These are phyloP conservation scores for Saturnispora gosingensis DNA, from an alignment of 805 yeast genomes.

Conservation along the genomic window DNA sequence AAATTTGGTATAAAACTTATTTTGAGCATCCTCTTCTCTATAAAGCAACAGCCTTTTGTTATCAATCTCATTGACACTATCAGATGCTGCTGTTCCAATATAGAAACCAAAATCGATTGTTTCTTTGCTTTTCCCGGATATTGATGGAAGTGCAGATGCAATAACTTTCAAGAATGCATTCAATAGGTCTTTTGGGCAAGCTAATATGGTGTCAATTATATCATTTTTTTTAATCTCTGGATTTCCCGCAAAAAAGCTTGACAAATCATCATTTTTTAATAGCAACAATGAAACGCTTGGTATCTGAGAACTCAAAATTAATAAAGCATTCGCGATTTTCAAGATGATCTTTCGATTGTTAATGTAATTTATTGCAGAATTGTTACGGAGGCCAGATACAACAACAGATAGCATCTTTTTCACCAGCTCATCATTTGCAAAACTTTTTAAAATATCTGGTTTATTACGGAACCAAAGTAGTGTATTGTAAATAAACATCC, in stretches of 20 bases:
- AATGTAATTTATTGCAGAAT: slow-evolving; percentile 20
- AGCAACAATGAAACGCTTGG: slow-evolving; percentile 33
- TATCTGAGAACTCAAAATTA: slow-evolving; percentile 35
- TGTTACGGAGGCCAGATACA: slow-evolving; percentile 17
- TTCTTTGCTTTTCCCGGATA: slow-evolving; percentile 8
- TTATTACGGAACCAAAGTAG: slow-evolving; percentile 23
- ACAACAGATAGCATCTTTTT: slow-evolving; percentile 22
- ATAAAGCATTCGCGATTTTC: slow-evolving; percentile 36
- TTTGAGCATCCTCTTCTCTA: slow-evolving; percentile 21
- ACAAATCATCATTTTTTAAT: slow-evolving; percentile 39
- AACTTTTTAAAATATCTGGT: not conserved
- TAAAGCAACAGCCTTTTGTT: slow-evolving; percentile 13
- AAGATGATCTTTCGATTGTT: slow-evolving; percentile 29
- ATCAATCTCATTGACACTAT: slow-evolving; percentile 13
- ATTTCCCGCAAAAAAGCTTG: slow-evolving; percentile 38
- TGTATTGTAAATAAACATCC: slow-evolving; percentile 54
- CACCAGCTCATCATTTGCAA: slow-evolving; percentile 24
- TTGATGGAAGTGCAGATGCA: slow-evolving; percentile 47
- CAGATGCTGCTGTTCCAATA: slow-evolving; percentile 21
- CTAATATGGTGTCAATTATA: slow-evolving; percentile 58
- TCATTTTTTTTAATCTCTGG: slow-evolving; percentile 20
- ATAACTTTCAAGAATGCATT: slow-evolving; percentile 46
- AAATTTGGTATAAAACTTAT: slow-evolving; percentile 23
- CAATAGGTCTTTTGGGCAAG: slow-evolving; percentile 60
- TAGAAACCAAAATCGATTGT: slow-evolving; percentile 24